Base-by-base conservation (phyloP, 441 rosid species). In the Kokia cookei region DNA sequence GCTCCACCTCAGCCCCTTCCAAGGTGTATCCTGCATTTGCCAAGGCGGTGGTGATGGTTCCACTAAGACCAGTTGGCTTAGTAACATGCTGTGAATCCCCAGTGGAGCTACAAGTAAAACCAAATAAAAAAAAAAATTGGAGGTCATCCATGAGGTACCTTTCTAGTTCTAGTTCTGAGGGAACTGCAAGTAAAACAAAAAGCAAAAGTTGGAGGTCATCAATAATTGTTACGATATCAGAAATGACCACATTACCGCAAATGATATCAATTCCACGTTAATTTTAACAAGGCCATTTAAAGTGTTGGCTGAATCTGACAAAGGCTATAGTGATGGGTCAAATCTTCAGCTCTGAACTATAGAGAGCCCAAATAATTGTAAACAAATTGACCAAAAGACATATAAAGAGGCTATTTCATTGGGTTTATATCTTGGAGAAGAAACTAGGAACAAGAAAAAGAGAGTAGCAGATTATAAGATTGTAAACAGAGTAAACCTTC, bases 11-110 rank as follows among this genome's bases (percentile, higher is more conserved):
- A 73, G 94, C 85, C 53, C 78, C 98, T 64, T 87, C 97, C 79
- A 96, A 82, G 58, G 98, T 87, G 82, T 80, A 78, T 50, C 99
- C 99, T 70, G 98, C 98, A 81, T 72, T 92, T 79, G 96, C 91
- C 77, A 96, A 83, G 79, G 94, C 86, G 76, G 84, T 79, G 45
- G 92, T 81, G 63, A 93, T 83, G 66, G 77, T 55, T 73, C 76
- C 76, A 73, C 51, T 50, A n/a, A 47, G 47, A 62, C 43, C 79
- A 13, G 61, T 82, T 61, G 85, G 77, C 79, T 77, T 88, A 76
- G 79, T 80, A 72, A 74, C 78, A 43, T 82, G 82, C 65, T 77
- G 87, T n/a, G 79, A 66, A 54, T 74, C 88, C 79, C 78, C 89
- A 72, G 51, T 79, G 47, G 90, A 80, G 79, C 99, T 96, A 82